Conservation (phyloP, 1,284 basidiomycete species). For the Boletus sp. region DNA sequence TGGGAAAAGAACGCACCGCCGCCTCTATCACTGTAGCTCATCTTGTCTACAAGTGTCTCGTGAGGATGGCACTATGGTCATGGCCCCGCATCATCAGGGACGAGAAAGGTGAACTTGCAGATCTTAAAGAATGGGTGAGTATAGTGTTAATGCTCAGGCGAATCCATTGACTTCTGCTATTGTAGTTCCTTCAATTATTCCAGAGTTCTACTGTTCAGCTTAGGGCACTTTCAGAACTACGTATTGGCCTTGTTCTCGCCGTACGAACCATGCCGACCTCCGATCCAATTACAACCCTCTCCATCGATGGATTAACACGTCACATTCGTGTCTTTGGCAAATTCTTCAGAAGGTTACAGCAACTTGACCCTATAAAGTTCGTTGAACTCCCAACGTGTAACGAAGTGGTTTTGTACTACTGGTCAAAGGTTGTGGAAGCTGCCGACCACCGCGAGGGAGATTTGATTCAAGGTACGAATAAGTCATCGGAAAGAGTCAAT, state of each 20-base stretch:
- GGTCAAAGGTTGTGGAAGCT: constrained; percentile 70
- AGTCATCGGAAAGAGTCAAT: background rate
- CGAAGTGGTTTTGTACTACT: constrained; percentile 70
- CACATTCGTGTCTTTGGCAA: constrained; percentile 72
- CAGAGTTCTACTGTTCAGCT: constrained; percentile 54
- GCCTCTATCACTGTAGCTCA: constrained; percentile 62
- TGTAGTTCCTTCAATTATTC: constrained; percentile 58
- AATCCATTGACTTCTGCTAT: constrained; percentile 8
- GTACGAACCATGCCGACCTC: constrained; percentile 25
- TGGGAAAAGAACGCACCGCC: constrained; percentile 37
- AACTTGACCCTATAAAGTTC: constrained; percentile 56
- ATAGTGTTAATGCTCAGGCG: constrained; percentile 1
- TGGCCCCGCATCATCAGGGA: constrained; percentile 56
- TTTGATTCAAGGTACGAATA: constrained; percentile 50
- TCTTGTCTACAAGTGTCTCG: constrained; percentile 64
- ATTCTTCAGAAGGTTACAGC: constrained; percentile 70
- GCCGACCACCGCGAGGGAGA: constrained; percentile 46
- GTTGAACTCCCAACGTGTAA: constrained; percentile 59
- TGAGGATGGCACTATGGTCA: constrained; percentile 63
- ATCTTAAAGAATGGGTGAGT: constrained; percentile 54
- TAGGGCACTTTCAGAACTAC: constrained; percentile 48
- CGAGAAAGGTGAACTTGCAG: constrained; percentile 39
- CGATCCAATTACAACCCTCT: constrained; percentile 34
- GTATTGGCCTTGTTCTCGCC: constrained; percentile 39
- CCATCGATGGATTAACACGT: constrained; percentile 55